Conservation (phyloP, 2,329 filamentous ascomycete genomes). For the Diaporthe aspalathi region DNA sequence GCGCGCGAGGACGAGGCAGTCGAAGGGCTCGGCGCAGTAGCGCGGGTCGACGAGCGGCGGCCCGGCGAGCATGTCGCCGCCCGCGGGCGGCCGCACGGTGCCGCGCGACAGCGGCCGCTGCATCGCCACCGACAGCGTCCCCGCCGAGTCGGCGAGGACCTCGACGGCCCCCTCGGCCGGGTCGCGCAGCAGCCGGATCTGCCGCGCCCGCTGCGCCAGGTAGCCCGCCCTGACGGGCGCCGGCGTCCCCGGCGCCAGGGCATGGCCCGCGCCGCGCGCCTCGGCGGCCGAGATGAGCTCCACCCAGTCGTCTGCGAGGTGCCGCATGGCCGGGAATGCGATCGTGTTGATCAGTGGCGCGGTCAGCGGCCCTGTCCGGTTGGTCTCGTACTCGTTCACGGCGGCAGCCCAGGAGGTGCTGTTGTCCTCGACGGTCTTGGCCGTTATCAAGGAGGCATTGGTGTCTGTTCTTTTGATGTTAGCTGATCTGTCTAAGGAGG, state of each 20-base stretch:
- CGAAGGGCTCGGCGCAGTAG: slow-evolving; percentile 59
- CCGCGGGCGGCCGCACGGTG: slow-evolving; percentile 61
- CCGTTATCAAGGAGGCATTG: slow-evolving; percentile 40
- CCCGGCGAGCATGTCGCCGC: slow-evolving; percentile 53
- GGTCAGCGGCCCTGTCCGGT: slow-evolving; percentile 44
- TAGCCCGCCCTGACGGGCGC: slow-evolving; percentile 42
- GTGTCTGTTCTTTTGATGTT: slow-evolving; percentile 38
- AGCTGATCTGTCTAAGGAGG: not conserved
- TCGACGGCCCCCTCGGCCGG: slow-evolving; percentile 47
- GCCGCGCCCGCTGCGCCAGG: slow-evolving; percentile 43
- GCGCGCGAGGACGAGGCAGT: slow-evolving; percentile 59
- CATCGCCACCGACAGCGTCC: slow-evolving; percentile 42
- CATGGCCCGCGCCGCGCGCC: slow-evolving; percentile 26
- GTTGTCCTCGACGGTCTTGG: slow-evolving; percentile 37
- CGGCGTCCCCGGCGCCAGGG: slow-evolving; percentile 34
- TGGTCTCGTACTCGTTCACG: slow-evolving; percentile 41
- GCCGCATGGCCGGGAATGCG: slow-evolving; percentile 42
- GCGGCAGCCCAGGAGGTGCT: slow-evolving; percentile 37
- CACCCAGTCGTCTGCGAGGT: slow-evolving; percentile 39
- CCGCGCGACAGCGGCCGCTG: slow-evolving; percentile 50
- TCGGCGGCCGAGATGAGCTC: slow-evolving; percentile 37
- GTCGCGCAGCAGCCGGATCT: slow-evolving; percentile 52
- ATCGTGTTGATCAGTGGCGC: slow-evolving; percentile 44
- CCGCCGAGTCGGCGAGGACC: slow-evolving; percentile 44
- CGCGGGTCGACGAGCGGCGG: slow-evolving; percentile 64